Conservation (phyloP, 371 early-diverging fungal genomes). For the Lichtheimia ornata region DNA sequence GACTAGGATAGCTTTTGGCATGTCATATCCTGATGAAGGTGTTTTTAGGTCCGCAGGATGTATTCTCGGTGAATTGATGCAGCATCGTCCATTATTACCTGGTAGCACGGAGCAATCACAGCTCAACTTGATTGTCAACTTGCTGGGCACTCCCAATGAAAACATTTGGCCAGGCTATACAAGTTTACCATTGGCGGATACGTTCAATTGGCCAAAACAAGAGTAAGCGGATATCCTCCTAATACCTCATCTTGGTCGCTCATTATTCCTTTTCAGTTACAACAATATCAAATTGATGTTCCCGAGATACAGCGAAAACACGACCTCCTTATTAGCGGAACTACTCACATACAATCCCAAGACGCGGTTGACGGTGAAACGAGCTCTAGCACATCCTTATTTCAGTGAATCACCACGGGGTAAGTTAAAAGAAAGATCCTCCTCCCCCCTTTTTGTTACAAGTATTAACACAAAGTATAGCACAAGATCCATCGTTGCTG, state of each 20-base stretch:
- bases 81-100: constrained; percentile 76
- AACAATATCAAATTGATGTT: constrained; percentile 63
- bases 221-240: constrained; percentile 28
- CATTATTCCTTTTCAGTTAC: constrained; percentile 29
- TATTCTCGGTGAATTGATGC: constrained; percentile 82
- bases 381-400: constrained; percentile 79
- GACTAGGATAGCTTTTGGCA: too few relatives aligned
- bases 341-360: constrained; percentile 82
- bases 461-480: constrained; percentile 16
- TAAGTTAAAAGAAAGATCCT: constrained; percentile 7
- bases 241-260: neutral
- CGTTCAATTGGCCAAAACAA: constrained; percentile 55
- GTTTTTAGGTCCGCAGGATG: constrained; percentile 69
- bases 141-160: constrained; percentile 81
- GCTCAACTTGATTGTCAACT: constrained; percentile 68
- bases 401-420: constrained; percentile 70
- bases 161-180: constrained; percentile 80
- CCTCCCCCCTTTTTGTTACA: too few relatives aligned
- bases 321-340: constrained; percentile 71
- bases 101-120: constrained; percentile 84
- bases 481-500: constrained; percentile 59
- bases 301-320: constrained; percentile 59
- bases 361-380: constrained; percentile 69
- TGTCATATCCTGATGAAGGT: neutral
- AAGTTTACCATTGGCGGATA: constrained; percentile 60